These are phyloP conservation scores for Diddensiella santjacobensis DNA, from an alignment of 805 yeast genomes.

Conservation along the genomic window DNA sequence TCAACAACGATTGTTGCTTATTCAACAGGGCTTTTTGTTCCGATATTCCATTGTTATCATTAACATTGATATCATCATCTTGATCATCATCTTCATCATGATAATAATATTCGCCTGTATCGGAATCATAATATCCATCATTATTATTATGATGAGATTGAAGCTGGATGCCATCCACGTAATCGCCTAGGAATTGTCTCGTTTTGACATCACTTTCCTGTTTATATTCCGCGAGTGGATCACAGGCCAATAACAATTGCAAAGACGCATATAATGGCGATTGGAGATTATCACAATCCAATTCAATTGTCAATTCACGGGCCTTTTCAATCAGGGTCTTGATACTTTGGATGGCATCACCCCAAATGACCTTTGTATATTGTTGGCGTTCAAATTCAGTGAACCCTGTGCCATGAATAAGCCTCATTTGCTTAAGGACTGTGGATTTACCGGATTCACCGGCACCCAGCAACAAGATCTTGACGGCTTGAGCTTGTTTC, in stretches of 20 bases:
- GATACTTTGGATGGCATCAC: slow-evolving; percentile 84
- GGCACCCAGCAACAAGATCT: slow-evolving; percentile 76
- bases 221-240: slow-evolving; percentile 13
- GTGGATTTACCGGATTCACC: slow-evolving; percentile 96
- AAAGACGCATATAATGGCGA: slow-evolving; percentile 38
- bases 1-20: not conserved
- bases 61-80: slow-evolving; percentile 8
- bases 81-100: slow-evolving; percentile 1
- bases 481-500: slow-evolving; percentile 35
- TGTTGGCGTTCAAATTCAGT: slow-evolving; percentile 71
- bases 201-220: slow-evolving; percentile 8
- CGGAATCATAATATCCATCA: not conserved
- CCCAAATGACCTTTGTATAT: slow-evolving; percentile 88
- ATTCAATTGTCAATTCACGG: slow-evolving; percentile 54
- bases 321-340: slow-evolving; percentile 74
- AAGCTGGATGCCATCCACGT: slow-evolving; percentile 2
- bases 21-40: not conserved
- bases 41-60: slow-evolving; percentile 2
- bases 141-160: no score
- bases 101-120: not conserved
- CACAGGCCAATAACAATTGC: slow-evolving; percentile 14
- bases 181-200: slow-evolving; percentile 5
- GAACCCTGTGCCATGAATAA: slow-evolving; percentile 84
- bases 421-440: slow-evolving; percentile 80
- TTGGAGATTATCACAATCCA: slow-evolving; percentile 60